Base-by-base conservation (phyloP, 305 asterid genomes). In the Rubia peregrina region DNA sequence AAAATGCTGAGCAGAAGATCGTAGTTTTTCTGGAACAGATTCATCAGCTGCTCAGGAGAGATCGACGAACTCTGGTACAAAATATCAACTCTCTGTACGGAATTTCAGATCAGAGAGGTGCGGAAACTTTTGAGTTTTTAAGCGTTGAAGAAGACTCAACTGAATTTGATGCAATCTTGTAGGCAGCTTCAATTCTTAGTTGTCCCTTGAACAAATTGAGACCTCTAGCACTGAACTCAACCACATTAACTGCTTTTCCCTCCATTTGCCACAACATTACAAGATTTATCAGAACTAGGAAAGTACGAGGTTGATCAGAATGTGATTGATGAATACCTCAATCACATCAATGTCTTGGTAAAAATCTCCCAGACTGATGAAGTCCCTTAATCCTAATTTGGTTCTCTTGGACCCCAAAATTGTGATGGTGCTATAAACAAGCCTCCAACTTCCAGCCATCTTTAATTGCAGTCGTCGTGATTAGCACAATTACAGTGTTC, bases 41-140 rank as follows among this genome's bases (percentile, higher is more conserved):
- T 92, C 97, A 90, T 86, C 91, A 92, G 72, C 98, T 90, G 95
- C 17, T 83, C 86, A 1, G 98, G 98, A n/a, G 90, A 88, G 77
- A 92, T 89, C 53, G 66, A 78, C 3, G 98, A 87, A 77, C 72
- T 86, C 38, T 73, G 69, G 83, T 87, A 90, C 42, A 59, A 78
- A 70, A 92, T 92, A 63, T 87, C 93, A 61, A 92, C 98, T 81
- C 91, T 86, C 98, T 88, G 80, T 13, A 57, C 42, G 42, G 22
- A 60, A 53, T 17, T 30, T 24, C 5, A 26, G 48, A 13, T 16
- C 46, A 62, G 22, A 21, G 56, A 40, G 38, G 16, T 13, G 44
- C 17, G 44, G 36, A 51, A 51, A n/a, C 59, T 51, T 8, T 6
- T 1, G 7, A 51, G 59, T 51, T 48, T 51, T 2, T 5, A 51